phyloP scores from a whole-genome alignment of 1,284 basidiomycete species.

The Testicularia cyperi region DNA sequence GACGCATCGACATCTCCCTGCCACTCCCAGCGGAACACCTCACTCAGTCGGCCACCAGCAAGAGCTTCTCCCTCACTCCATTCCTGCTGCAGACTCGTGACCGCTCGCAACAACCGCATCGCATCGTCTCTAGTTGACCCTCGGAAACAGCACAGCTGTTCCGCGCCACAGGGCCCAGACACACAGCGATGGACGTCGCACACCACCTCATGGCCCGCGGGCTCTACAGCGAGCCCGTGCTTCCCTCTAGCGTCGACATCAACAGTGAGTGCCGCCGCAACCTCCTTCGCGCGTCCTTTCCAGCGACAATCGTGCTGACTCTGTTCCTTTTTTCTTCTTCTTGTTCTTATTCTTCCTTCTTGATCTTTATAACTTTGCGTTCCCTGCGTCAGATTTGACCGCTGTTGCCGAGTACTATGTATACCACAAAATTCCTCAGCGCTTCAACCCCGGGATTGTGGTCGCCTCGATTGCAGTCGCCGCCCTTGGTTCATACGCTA shows the following conservation, averaged over 20 bases:
- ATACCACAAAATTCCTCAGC: conserved; percentile 60
- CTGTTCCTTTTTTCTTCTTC: not conserved
- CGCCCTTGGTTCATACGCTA: conserved; percentile 63
- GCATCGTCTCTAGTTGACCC: too few species aligned
- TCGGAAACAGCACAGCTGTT: too few species aligned
- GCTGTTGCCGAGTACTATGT: conserved; percentile 61
- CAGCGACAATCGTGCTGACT: not conserved
- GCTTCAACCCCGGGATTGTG: conserved; percentile 62
- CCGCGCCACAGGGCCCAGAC: too few species aligned
- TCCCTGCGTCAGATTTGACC: conserved; percentile 24
- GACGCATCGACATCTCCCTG: too few species aligned
- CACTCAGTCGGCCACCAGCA: too few species aligned
- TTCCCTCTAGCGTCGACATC: conserved; percentile 18
- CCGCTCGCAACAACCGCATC: too few species aligned
- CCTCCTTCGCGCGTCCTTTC: too few species aligned
- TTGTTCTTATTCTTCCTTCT: not conserved
- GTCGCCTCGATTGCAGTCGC: conserved; percentile 64
- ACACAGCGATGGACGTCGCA: conserved; percentile 13
- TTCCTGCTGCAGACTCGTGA: too few species aligned
- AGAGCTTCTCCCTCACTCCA: too few species aligned
- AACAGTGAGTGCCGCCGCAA: conserved; percentile 24
- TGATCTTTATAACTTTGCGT: not conserved
- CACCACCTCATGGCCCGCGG: conserved; percentile 25
- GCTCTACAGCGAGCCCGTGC: conserved; percentile 36
- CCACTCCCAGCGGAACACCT: too few species aligned